Evolutionary conservation across 257 asterid genomes (phyloP).

Genomic region (Nicotiana tomentosiformis): DNA sequence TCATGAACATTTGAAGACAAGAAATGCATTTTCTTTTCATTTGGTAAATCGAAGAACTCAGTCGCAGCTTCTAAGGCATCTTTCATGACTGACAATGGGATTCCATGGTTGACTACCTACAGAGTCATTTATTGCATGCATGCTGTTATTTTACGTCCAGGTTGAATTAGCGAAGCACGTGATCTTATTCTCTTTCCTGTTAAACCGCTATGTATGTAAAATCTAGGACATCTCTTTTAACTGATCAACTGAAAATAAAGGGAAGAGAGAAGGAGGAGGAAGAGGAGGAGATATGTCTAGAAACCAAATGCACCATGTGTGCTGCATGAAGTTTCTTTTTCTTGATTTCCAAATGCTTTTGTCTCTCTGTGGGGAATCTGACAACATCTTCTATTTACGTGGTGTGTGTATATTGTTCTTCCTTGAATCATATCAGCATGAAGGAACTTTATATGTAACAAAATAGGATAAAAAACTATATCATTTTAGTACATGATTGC

Average conservation of each 20-base stretch:
- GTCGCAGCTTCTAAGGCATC: constrained; percentile 45
- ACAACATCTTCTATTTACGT: neutral
- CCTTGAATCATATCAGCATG: neutral
- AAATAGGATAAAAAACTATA: neutral
- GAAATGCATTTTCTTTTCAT: constrained; percentile 36
- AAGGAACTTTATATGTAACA: neutral
- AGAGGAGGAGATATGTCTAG: neutral
- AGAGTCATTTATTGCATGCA: constrained; percentile 12
- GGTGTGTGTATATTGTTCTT: neutral
- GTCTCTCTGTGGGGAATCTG: neutral
- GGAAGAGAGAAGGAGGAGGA: neutral
- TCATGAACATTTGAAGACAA: constrained; percentile 39
- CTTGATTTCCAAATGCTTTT: neutral
- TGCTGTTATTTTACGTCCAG: neutral
- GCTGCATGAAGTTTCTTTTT: neutral
- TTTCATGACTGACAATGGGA: constrained; percentile 28
- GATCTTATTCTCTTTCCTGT: neutral
- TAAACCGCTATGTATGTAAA: neutral
- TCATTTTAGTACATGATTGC: neutral
- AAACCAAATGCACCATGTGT: neutral
- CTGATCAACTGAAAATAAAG: neutral
- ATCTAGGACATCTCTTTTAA: neutral
- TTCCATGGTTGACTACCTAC: constrained; percentile 66
- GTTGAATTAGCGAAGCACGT: neutral
- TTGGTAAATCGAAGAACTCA: constrained; percentile 50